These are phyloP conservation scores for Quercus berberidifolia DNA, from an alignment of 306 rosid genomes.

Conservation along the genomic window DNA sequence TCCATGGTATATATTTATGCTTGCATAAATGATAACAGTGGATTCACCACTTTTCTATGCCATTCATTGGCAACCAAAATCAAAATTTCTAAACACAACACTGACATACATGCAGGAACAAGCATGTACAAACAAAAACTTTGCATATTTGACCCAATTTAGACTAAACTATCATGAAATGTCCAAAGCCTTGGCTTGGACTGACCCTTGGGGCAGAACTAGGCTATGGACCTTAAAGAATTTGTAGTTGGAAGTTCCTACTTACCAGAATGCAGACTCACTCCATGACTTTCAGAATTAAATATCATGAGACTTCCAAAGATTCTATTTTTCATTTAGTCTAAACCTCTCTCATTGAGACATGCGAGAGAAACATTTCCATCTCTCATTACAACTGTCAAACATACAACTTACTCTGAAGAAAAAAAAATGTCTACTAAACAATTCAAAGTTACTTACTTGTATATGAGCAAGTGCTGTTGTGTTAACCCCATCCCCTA, in stretches of 20 bases:
- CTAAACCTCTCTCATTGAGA: conserved; percentile 1
- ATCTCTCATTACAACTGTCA: conserved; percentile 6
- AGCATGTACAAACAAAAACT: not conserved
- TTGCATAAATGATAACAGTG: no score
- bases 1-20: no score
- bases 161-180: not conserved
- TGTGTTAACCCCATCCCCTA: conserved; percentile 65
- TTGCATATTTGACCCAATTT: not conserved
- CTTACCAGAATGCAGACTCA: conserved; percentile 4
- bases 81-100: no score
- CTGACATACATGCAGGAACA: no score
- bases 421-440: not conserved
- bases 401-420: not conserved
- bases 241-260: not conserved
- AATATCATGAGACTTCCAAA: not conserved
- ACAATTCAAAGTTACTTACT: conserved; percentile 35
- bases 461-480: conserved; percentile 91
- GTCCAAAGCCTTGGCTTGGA: not conserved
- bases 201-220: not conserved
- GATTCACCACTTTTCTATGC: no score
- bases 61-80: no score
- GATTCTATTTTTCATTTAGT: not conserved
- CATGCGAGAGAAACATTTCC: conserved; percentile 3
- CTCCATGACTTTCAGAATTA: conserved; percentile 3
- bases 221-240: not conserved